Evolutionary conservation across 495 filamentous ascomycete species (phyloP), one percentile per base, ranked within the genome.

Genomic region (Aspergillus cavernicola): DNA sequence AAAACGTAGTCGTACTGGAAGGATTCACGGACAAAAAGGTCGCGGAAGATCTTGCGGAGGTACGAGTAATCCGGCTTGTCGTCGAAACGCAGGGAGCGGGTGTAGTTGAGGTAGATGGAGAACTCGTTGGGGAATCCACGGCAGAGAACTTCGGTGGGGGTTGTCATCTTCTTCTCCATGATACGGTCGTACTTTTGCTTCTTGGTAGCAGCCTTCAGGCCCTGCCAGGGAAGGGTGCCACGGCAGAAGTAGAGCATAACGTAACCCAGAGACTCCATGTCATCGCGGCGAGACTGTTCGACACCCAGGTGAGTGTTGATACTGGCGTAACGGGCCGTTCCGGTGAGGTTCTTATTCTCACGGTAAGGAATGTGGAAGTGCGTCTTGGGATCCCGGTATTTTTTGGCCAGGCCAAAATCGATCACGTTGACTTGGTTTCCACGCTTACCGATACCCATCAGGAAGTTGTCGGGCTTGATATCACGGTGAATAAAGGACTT

Each of bases 141-240:
- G 85, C 95, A 99, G 23, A 99, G 89, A 35, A 97, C 93, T 66
- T 99, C 95, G 61, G 95, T 99, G 15, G 95, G 93, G 6, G 95
- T 99, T 9, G 93, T 99, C 95, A 99, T 97, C 87, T 99, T 99
- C 85, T 99, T 99, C 81, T 99, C 95, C 95, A 97, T 99, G 75
- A 99, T 99, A 46, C 95, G 86, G 74, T 99, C 95, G 66, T 99
- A 97, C 76, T 97, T 99, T 80, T 99, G 93, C 86, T 99, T 97
- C 84, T 99, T 97, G 48, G 95, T 99, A 60, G 95, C 95, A 79
- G 95, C 95, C 84, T 99, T 99, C 41, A 99, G 80, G 33, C 95
- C 95, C 77, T 99, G 95, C 95, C 95, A 99, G 53, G 95, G 93
- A 43, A 99, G 90, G 50, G 92, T 96, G 40, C 93, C 93, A 68